These are phyloP conservation scores for Leccinum angustisporum DNA, from an alignment of 1,284 basidiomycete species.

Conservation along the genomic window DNA sequence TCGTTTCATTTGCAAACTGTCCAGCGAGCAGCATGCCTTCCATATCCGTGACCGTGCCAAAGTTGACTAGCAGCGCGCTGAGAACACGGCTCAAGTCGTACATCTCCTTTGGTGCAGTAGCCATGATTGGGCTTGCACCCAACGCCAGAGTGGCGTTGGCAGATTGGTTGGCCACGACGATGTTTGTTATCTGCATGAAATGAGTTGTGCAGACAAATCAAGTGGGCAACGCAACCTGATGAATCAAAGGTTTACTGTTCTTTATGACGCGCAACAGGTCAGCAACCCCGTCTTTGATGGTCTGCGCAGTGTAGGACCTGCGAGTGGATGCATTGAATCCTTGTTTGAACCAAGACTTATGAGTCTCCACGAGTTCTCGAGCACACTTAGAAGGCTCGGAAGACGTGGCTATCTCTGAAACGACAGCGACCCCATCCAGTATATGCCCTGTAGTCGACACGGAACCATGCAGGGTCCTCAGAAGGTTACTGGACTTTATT, in stretches of 20 bases:
- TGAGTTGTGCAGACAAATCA: constrained; percentile 6
- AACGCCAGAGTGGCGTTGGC: constrained; percentile 91
- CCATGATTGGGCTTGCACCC: constrained; percentile 94
- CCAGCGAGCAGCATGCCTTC: constrained; percentile 86
- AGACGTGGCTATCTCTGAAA: constrained; percentile 85
- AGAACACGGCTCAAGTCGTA: constrained; percentile 72
- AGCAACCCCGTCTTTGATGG: constrained; percentile 39
- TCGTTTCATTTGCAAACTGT: constrained; percentile 62
- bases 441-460: constrained; percentile 56
- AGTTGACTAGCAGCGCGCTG: constrained; percentile 82
- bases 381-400: constrained; percentile 62
- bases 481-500: constrained; percentile 74
- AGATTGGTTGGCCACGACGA: constrained; percentile 87
- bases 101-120: constrained; percentile 81
- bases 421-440: constrained; percentile 86
- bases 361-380: constrained; percentile 43
- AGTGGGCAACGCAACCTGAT: constrained; percentile 58
- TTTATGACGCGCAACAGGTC: constrained; percentile 53
- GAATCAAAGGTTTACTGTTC: constrained; percentile 66
- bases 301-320: constrained; percentile 25
- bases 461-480: constrained; percentile 70
- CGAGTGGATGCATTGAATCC: constrained; percentile 14
- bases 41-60: constrained; percentile 77
- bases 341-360: constrained; percentile 42
- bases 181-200: constrained; percentile 77